Evolutionary conservation across 2,329 filamentous ascomycete genomes (phyloP).

Genomic region (Botrytis squamosa): DNA sequence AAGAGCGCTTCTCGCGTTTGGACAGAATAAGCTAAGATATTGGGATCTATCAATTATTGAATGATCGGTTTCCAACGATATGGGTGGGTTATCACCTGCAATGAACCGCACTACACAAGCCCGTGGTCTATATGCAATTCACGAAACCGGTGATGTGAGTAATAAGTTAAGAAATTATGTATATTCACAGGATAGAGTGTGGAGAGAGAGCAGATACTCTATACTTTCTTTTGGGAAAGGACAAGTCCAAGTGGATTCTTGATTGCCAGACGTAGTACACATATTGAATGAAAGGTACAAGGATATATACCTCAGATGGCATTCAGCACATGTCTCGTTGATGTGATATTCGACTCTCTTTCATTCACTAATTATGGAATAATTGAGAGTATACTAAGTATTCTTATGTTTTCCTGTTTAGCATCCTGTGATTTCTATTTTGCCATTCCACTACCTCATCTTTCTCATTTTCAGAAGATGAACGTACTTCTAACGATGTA

Average conservation of each 20-base stretch:
- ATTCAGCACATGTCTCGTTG: background rate
- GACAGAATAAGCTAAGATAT: background rate
- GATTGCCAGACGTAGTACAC: background rate
- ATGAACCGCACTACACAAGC: background rate
- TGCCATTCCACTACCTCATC: background rate
- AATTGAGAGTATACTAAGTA: background rate
- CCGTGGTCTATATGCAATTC: background rate
- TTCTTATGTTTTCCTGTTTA: background rate
- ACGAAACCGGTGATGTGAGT: background rate
- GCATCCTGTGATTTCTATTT: no score
- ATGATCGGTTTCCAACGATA: background rate
- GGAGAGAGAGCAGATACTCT: background rate
- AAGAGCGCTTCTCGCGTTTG: background rate
- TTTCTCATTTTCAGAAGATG: background rate
- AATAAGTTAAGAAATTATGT: no score
- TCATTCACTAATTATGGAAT: background rate
- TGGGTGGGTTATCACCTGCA: background rate
- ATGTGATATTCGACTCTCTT: background rate
- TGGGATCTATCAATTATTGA: background rate
- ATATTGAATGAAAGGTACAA: background rate
- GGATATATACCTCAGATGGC: background rate
- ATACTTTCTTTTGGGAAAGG: background rate
- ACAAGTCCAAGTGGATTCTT: background rate
- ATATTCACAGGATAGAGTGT: background rate
- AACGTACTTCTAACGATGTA: background rate